Conservation (phyloP, 2,329 filamentous ascomycete genomes). For the Cylindrodendrum hubeiense region DNA sequence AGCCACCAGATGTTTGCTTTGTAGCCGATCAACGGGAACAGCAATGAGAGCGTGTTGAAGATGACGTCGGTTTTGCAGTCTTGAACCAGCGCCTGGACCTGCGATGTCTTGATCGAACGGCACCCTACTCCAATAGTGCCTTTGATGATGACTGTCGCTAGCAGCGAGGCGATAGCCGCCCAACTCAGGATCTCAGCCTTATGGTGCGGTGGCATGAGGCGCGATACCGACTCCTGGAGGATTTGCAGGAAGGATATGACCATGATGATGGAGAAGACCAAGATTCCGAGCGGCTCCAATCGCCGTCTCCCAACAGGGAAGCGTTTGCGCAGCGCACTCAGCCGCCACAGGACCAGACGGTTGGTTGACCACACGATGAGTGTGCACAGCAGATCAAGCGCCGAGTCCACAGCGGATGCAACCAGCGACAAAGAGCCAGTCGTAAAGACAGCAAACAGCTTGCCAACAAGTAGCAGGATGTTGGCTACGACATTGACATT, state of each 20-base stretch:
- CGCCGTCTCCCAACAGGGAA: slow-evolving; percentile 79
- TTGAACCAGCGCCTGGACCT: slow-evolving; percentile 76
- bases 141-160: slow-evolving; percentile 82
- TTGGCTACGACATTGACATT: slow-evolving; percentile 86
- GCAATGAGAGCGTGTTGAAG: slow-evolving; percentile 88
- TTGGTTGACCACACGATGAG: slow-evolving; percentile 85
- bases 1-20: slow-evolving; percentile 74
- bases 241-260: slow-evolving; percentile 85
- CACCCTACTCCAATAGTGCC: slow-evolving; percentile 87
- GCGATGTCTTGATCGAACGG: slow-evolving; percentile 83
- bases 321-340: slow-evolving; percentile 64
- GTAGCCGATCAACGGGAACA: slow-evolving; percentile 81
- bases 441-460: slow-evolving; percentile 81
- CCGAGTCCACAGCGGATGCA: slow-evolving; percentile 81
- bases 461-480: slow-evolving; percentile 76
- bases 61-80: slow-evolving; percentile 76
- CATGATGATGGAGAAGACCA: slow-evolving; percentile 87
- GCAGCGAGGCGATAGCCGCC: slow-evolving; percentile 63
- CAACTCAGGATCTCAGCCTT: slow-evolving; percentile 51
- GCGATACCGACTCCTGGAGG: slow-evolving; percentile 73
- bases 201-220: slow-evolving; percentile 69
- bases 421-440: slow-evolving; percentile 83
- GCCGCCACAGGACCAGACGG: slow-evolving; percentile 73
- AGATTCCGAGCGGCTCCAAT: slow-evolving; percentile 80
- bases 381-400: slow-evolving; percentile 81